Evolutionary conservation across 495 filamentous ascomycete genomes (phyloP).

Genomic region (Xylaria curta): DNA sequence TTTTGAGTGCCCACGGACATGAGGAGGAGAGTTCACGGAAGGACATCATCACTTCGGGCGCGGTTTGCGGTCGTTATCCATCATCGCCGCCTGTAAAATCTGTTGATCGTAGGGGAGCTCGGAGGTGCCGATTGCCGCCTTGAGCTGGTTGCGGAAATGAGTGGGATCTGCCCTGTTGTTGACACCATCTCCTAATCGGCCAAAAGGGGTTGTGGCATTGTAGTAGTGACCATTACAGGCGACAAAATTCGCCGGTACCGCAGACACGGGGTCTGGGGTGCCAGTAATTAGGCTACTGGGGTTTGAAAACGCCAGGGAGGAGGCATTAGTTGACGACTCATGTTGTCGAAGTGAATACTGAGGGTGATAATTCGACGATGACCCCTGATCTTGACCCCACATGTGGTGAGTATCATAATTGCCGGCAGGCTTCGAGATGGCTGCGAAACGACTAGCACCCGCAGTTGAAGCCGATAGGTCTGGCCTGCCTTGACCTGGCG

Average conservation of each 20-base stretch:
- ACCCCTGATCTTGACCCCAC: slow-evolving; percentile 23
- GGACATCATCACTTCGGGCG: slow-evolving; percentile 32
- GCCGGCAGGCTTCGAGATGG: slow-evolving; percentile 23
- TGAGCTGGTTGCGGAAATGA: slow-evolving; percentile 34
- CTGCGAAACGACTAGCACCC: background rate
- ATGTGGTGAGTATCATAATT: slow-evolving; percentile 18
- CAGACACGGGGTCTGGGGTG: slow-evolving; percentile 31
- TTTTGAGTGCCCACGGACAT: background rate
- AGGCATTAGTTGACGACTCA: slow-evolving; percentile 22
- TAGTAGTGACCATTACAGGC: slow-evolving; percentile 36
- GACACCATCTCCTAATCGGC: slow-evolving; percentile 29
- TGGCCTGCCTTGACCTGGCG: slow-evolving; percentile 23
- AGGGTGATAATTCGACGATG: slow-evolving; percentile 27
- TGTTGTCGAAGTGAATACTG: slow-evolving; percentile 20
- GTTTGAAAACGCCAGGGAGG: slow-evolving; percentile 37
- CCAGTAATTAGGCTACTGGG: slow-evolving; percentile 46
- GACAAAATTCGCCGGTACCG: slow-evolving; percentile 26
- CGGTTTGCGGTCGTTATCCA: slow-evolving; percentile 30
- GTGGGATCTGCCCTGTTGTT: slow-evolving; percentile 33
- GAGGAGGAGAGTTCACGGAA: background rate
- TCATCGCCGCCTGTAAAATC: slow-evolving; percentile 29
- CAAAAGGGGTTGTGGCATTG: slow-evolving; percentile 33
- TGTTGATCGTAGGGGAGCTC: slow-evolving; percentile 31
- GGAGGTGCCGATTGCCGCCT: slow-evolving; percentile 22
- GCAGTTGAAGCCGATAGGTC: slow-evolving; percentile 7